phyloP scores from a whole-genome alignment of 2,329 filamentous ascomycete genomes.

The Colletotrichum godetiae region DNA sequence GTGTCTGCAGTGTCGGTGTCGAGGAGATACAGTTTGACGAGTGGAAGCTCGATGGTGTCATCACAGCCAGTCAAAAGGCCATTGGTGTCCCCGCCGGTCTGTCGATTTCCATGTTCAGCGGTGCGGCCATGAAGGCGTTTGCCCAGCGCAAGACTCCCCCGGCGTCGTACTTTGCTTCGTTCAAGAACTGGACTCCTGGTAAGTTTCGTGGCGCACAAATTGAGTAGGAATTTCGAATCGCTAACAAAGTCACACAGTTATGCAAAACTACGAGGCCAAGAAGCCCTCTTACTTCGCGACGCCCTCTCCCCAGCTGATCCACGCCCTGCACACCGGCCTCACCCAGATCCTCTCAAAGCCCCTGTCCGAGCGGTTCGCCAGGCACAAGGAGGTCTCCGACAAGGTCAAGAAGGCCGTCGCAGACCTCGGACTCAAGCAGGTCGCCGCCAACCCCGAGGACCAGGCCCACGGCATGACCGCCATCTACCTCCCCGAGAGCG shows the following conservation, averaged over 20 bases:
- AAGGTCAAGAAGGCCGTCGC: constrained; percentile 86
- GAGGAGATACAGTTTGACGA: constrained; percentile 97
- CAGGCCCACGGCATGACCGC: constrained; percentile 99
- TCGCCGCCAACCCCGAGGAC: constrained; percentile 86
- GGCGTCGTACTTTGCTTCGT: constrained; percentile 91
- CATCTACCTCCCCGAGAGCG: constrained; percentile 89
- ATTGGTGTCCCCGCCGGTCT: constrained; percentile 95
- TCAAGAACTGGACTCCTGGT: constrained; percentile 98
- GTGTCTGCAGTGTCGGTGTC: constrained; percentile 95
- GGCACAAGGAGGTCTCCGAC: constrained; percentile 82
- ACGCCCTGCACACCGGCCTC: constrained; percentile 89
- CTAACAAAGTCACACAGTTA: constrained; percentile 66
- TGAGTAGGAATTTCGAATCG: background rate
- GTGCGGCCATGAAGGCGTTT: constrained; percentile 84
- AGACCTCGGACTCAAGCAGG: constrained; percentile 86
- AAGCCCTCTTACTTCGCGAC: constrained; percentile 99
- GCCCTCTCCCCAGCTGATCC: constrained; percentile 92
- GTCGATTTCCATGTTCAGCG: constrained; percentile 94
- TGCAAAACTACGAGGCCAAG: constrained; percentile 98
- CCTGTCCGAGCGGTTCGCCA: constrained; percentile 83
- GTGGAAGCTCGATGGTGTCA: constrained; percentile 91
- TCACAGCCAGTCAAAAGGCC: constrained; percentile 96
- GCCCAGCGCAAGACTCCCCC: constrained; percentile 85
- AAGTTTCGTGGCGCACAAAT: constrained; percentile 45
- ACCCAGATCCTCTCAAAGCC: constrained; percentile 86